These are phyloP conservation scores for Simplicillium aogashimaense DNA, from an alignment of 2,329 filamentous ascomycete genomes.

Conservation along the genomic window DNA sequence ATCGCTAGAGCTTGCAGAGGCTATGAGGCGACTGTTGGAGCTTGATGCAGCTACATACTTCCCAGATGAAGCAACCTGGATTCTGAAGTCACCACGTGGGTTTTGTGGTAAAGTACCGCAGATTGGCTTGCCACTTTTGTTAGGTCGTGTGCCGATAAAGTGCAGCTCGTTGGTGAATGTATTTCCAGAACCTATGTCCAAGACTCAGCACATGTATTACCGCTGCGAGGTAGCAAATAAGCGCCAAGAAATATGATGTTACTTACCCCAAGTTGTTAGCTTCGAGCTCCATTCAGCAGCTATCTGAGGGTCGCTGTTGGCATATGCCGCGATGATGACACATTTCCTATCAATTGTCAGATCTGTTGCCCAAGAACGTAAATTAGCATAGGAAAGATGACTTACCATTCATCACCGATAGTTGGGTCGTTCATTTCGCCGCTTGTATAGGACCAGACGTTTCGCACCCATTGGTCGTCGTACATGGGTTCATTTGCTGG, in stretches of 20 bases:
- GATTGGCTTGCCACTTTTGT: slow-evolving; percentile 12
- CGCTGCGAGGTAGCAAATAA: no score
- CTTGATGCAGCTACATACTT: slow-evolving; percentile 9
- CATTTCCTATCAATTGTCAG: slow-evolving; percentile 8
- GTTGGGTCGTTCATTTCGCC: slow-evolving; percentile 11
- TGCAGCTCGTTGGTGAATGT: slow-evolving; percentile 14
- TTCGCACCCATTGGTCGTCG: slow-evolving; percentile 12
- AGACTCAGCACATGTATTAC: no score
- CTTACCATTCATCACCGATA: slow-evolving; percentile 12
- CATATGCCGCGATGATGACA: slow-evolving; percentile 13
- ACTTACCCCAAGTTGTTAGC: slow-evolving; percentile 13
- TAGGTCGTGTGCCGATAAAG: slow-evolving; percentile 14
- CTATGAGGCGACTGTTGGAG: slow-evolving; percentile 9
- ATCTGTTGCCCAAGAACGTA: not conserved
- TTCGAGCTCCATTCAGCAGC: slow-evolving; percentile 13
- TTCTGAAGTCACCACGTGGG: slow-evolving; percentile 12
- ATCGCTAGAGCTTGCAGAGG: slow-evolving; percentile 7
- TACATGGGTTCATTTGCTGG: slow-evolving; percentile 8
- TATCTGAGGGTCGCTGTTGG: slow-evolving; percentile 12
- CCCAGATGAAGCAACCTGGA: slow-evolving; percentile 9
- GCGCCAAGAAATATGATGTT: no score
- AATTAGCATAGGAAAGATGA: not conserved
- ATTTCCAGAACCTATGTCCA: slow-evolving; percentile 11
- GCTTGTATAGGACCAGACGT: slow-evolving; percentile 13
- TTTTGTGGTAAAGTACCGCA: slow-evolving; percentile 13